These are phyloP conservation scores for Cutaneotrichosporon cavernicola DNA, from an alignment of 1,284 basidiomycete genomes.

Conservation along the genomic window DNA sequence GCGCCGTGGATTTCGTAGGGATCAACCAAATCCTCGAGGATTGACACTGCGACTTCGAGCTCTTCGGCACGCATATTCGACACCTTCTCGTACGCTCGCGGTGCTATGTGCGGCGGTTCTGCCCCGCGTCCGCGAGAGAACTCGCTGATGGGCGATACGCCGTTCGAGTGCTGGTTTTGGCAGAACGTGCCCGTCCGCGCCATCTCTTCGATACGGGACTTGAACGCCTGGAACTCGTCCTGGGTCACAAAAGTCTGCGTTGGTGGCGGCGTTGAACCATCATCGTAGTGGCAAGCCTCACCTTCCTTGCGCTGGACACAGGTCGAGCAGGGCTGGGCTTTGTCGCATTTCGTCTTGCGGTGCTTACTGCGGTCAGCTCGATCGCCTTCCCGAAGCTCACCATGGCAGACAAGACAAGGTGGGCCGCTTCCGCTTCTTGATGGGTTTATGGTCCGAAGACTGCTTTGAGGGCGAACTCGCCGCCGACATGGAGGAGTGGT, in stretches of 20 bases:
- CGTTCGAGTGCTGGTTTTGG: neutral
- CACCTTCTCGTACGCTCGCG: constrained; percentile 2
- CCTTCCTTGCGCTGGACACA: constrained; percentile 6
- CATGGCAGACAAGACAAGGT: constrained; percentile 5
- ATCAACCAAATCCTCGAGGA: constrained; percentile 2
- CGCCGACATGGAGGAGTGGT: neutral
- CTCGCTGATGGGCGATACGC: neutral
- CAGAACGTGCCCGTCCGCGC: neutral
- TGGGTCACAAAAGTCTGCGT: constrained; percentile 4
- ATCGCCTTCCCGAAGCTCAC: neutral
- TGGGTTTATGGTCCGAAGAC: neutral
- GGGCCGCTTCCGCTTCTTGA: constrained; percentile 3
- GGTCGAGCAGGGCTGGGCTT: constrained; percentile 5
- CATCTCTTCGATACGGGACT: constrained; percentile 1
- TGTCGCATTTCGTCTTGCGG: constrained; percentile 9
- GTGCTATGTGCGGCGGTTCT: neutral
- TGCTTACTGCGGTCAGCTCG: neutral
- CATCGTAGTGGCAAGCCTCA: constrained; percentile 6
- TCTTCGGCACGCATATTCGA: constrained; percentile 2
- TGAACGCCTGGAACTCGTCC: constrained; percentile 7
- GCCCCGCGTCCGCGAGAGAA: neutral
- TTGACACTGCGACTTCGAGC: constrained; percentile 1
- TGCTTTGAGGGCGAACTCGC: neutral
- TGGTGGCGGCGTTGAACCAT: constrained; percentile 2
- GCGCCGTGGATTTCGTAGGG: constrained; percentile 2